Evolutionary conservation across 352 stramenopile species (phyloP).

Genomic region (Globisporangium polare): DNA sequence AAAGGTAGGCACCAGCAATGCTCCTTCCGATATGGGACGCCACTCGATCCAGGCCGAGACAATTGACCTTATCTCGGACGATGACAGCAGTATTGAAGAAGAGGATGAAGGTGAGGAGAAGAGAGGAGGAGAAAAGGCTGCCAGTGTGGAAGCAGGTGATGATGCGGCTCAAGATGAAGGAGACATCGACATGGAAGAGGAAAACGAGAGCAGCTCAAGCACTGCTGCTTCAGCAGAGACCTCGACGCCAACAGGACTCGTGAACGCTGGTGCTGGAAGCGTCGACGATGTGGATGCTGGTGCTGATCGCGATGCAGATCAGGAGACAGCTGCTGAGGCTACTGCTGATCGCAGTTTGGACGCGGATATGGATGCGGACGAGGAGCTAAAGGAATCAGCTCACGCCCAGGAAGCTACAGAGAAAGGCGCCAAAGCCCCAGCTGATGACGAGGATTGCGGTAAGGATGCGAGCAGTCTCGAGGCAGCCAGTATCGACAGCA

Average conservation of each 20-base stretch:
- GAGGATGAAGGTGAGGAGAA: not conserved
- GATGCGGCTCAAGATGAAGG: not conserved
- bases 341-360: not conserved
- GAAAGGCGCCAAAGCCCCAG: not conserved
- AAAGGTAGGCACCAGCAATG: constrained; percentile 3
- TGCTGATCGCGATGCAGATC: not conserved
- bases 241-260: not conserved
- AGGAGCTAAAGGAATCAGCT: not conserved
- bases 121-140: not conserved
- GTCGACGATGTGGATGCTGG: not conserved
- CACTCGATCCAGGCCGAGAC: constrained; percentile 3
- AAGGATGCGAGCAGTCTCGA: not conserved
- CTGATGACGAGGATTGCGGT: not conserved
- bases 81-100: constrained; percentile 6
- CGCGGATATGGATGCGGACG: not conserved
- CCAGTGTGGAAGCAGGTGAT: not conserved
- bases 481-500: too few relatives aligned
- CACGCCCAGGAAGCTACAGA: not conserved
- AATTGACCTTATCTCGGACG: constrained; percentile 13
- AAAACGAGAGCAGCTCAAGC: not conserved
- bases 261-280: not conserved
- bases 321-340: not conserved
- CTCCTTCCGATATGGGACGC: not conserved
- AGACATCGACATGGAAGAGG: not conserved
- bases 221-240: not conserved